Evolutionary conservation across 495 filamentous ascomycete genomes (phyloP).

Genomic region (Staphylotrichum longicolle): DNA sequence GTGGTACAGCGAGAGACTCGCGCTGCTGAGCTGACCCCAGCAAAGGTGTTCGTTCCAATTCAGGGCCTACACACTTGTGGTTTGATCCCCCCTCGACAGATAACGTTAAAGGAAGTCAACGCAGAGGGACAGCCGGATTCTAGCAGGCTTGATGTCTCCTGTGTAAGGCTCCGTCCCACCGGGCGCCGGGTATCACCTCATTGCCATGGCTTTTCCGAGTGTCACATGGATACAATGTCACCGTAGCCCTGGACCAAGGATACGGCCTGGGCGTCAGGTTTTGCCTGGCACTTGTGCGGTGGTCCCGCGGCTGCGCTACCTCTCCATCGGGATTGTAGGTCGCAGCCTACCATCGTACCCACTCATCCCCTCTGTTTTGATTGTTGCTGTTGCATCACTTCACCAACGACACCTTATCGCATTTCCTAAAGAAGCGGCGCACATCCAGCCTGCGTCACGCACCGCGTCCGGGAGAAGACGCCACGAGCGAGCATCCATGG

Average conservation of each 20-base stretch:
- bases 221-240: not conserved
- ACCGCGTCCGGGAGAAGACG: not conserved
- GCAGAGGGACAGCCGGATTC: too few species aligned
- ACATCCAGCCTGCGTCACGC: slow-evolving; percentile 14
- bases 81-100: too few species aligned
- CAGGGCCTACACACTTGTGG: too few species aligned
- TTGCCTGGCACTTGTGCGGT: too few species aligned
- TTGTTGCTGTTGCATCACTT: slow-evolving; percentile 12
- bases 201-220: not conserved
- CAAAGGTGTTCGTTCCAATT: too few species aligned
- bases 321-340: slow-evolving; percentile 7
- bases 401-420: not conserved
- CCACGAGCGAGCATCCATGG: slow-evolving; percentile 2
- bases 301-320: slow-evolving; percentile 1
- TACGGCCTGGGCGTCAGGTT: not conserved
- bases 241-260: slow-evolving; percentile 2
- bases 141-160: too few species aligned
- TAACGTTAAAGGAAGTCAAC: too few species aligned
- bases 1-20: too few species aligned
- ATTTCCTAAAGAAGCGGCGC: not conserved
- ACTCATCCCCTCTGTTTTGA: not conserved
- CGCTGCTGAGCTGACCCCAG: too few species aligned
- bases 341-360: not conserved
- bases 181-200: slow-evolving; percentile 3
- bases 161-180: too few species aligned